phyloP scores from a whole-genome alignment of 2,329 filamentous ascomycete species.

The Penicillium verrucosum region DNA sequence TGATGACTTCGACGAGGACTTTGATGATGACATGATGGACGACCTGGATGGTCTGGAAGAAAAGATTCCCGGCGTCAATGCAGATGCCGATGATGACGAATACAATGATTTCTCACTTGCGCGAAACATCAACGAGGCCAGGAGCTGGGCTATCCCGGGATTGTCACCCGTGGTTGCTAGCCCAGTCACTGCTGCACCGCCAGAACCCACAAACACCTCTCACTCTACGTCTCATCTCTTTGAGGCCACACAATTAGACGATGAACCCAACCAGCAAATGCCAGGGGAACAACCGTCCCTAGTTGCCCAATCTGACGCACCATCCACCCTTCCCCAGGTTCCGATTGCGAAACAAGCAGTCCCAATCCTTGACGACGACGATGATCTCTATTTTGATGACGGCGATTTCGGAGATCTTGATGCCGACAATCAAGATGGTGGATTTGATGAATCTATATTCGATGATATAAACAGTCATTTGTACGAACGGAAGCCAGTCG shows the following conservation, averaged over 20 bases:
- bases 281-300: background rate
- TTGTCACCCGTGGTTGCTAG: conserved; percentile 38
- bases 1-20: conserved; percentile 45
- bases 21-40: conserved; percentile 44
- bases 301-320: background rate
- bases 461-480: conserved; percentile 47
- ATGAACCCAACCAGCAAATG: background rate
- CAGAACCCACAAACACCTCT: conserved; percentile 10
- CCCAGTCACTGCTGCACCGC: conserved; percentile 27
- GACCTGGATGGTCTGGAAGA: conserved; percentile 47
- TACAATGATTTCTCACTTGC: conserved; percentile 29
- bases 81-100: conserved; percentile 44
- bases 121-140: conserved; percentile 22
- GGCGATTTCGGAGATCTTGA: conserved; percentile 44
- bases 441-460: conserved; percentile 49
- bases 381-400: conserved; percentile 49
- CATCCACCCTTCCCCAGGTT: background rate
- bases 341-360: background rate
- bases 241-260: background rate
- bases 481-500: conserved; percentile 38
- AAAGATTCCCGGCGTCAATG: conserved; percentile 48
- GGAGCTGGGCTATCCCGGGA: conserved; percentile 35
- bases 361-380: conserved; percentile 27
- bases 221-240: background rate
- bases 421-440: conserved; percentile 29